Percentiles rank a stretch among this genome's conserved stretches.
phyloP scores from a whole-genome alignment of 2,329 filamentous ascomycete species.

The Exophiala sideris region DNA sequence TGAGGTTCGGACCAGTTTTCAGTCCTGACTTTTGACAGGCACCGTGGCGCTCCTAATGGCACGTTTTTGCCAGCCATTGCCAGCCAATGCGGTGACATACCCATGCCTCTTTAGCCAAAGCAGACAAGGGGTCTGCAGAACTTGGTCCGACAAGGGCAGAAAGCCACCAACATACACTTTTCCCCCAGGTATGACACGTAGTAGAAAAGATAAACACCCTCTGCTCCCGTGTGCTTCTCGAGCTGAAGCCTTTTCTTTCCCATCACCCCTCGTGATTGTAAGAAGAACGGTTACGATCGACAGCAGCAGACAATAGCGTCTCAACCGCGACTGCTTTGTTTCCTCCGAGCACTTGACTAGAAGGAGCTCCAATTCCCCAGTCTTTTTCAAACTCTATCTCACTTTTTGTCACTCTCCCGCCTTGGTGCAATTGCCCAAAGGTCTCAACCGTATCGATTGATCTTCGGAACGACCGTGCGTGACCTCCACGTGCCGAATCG shows the following conservation, averaged over 20 bases:
- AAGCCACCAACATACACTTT: not conserved
- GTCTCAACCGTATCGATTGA: not conserved
- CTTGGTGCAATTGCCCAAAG: not conserved
- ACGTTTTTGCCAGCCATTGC: not conserved
- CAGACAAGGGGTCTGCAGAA: not conserved
- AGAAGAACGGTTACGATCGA: not conserved
- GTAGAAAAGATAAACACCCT: constrained; percentile 13
- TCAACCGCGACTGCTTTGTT: not conserved
- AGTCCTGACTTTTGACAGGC: not conserved
- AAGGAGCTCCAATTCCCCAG: not conserved
- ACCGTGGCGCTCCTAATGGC: not conserved
- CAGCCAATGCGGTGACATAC: not conserved
- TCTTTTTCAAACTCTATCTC: not conserved
- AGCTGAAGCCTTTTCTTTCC: not conserved
- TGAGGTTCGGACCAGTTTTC: not conserved
- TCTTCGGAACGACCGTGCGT: not conserved
- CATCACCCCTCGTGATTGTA: not conserved
- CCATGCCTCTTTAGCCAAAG: not conserved
- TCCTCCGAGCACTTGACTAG: too few relatives aligned
- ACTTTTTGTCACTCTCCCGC: not conserved
- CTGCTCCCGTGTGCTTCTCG: constrained; percentile 3
- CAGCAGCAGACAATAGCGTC: not conserved
- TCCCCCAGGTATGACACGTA: constrained; percentile 16
- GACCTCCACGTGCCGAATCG: not conserved
- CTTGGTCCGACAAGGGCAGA: not conserved